phyloP scores from a whole-genome alignment of 371 early-diverging fungal genomes.

The Coemansia sp. region DNA sequence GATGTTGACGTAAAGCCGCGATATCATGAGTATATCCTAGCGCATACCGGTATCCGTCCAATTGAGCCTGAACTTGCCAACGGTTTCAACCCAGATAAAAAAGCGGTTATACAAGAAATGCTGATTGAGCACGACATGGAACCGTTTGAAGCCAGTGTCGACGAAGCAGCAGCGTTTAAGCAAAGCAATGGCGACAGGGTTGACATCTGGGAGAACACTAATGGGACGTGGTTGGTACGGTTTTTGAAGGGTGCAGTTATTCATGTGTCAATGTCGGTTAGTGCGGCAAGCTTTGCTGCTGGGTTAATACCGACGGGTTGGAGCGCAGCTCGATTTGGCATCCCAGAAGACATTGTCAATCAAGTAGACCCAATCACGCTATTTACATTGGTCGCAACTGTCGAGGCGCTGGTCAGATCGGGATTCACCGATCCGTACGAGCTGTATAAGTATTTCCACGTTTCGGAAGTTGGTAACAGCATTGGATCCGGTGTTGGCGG shows the following conservation, averaged over 20 bases:
- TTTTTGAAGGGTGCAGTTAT: conserved; percentile 87
- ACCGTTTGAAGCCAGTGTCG: conserved; percentile 82
- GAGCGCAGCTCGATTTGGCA: conserved; percentile 50
- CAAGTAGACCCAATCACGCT: conserved; percentile 90
- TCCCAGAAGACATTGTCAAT: conserved; percentile 84
- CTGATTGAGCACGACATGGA: conserved; percentile 83
- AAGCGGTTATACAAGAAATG: conserved; percentile 84
- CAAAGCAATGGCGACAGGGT: conserved; percentile 79
- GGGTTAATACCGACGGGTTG: conserved; percentile 92
- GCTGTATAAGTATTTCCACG: conserved; percentile 94
- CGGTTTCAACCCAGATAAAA: conserved; percentile 87
- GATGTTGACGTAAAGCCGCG: conserved; percentile 86
- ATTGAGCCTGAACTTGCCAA: conserved; percentile 62
- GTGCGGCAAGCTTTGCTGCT: conserved; percentile 58
- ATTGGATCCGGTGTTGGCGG: conserved; percentile 90
- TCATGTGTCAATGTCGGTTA: conserved; percentile 82
- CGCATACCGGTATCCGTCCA: conserved; percentile 70
- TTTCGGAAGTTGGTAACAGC: conserved; percentile 91
- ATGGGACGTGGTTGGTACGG: conserved; percentile 69
- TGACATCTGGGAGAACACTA: conserved; percentile 64
- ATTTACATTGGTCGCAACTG: conserved; percentile 86
- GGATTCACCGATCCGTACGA: conserved; percentile 80
- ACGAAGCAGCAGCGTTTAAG: conserved; percentile 88
- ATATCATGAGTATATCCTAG: conserved; percentile 85
- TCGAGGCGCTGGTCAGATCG: conserved; percentile 71